These are phyloP conservation scores for Psilocybe azurescens DNA, from an alignment of 768 basidiomycete genomes.

Conservation along the genomic window DNA sequence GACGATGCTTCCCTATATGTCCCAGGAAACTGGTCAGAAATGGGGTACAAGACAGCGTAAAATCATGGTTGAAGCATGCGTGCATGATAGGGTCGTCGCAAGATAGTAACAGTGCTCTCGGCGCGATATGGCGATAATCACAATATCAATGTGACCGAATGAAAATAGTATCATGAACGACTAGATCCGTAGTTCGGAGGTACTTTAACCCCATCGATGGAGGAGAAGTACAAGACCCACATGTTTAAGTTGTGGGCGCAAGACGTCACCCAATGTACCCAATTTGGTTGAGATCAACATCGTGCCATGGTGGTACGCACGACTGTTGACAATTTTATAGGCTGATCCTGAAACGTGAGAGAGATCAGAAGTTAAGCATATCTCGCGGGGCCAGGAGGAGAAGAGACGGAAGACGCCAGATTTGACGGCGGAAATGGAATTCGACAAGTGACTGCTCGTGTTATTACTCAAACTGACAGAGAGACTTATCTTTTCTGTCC, in stretches of 20 bases:
- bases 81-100: neutral
- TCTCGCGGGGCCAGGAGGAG: neutral
- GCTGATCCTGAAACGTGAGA: slow-evolving; percentile 94
- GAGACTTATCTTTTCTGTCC: slow-evolving; percentile 83
- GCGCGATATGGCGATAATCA: no score
- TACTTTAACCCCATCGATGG: neutral
- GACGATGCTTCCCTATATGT: slow-evolving; percentile 69
- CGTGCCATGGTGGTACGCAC: slow-evolving; percentile 98
- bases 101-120: no score
- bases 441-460: no score
- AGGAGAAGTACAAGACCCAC: slow-evolving; percentile 39
- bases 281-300: slow-evolving; percentile 93
- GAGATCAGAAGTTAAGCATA: slow-evolving; percentile 13
- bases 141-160: no score
- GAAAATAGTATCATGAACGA: no score
- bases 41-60: neutral
- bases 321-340: slow-evolving; percentile 89
- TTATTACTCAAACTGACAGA: neutral
- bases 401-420: neutral
- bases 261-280: slow-evolving; percentile 70
- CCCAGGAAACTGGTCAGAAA: neutral
- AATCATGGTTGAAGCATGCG: neutral
- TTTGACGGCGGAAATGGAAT: neutral
- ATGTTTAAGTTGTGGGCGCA: slow-evolving; percentile 56
- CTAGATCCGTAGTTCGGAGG: no score